Evolutionary conservation across 2,329 filamentous ascomycete species (phyloP).

Genomic region (Diplocarpon mali): DNA sequence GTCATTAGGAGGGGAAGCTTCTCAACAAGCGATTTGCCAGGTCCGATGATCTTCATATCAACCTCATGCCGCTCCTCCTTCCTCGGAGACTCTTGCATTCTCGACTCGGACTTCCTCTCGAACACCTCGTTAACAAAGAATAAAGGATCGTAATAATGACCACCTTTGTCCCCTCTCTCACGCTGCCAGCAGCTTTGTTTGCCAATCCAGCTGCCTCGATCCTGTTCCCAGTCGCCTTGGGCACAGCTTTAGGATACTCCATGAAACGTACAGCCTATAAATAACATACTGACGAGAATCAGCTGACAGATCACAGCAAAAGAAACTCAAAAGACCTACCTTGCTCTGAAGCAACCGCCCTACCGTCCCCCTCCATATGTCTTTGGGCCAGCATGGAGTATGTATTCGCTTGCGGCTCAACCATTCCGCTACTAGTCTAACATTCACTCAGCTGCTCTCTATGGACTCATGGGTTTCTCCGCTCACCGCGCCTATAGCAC

Average conservation of each 20-base stretch:
- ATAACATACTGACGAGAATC: not conserved
- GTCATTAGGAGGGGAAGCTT: constrained; percentile 3
- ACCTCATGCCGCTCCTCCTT: constrained; percentile 1
- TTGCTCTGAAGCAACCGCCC: constrained; percentile 55
- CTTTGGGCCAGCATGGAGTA: constrained; percentile 54
- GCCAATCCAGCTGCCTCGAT: constrained; percentile 61
- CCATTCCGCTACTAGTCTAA: not conserved
- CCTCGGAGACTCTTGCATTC: not conserved
- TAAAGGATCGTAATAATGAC: constrained; percentile 48
- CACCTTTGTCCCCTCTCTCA: constrained; percentile 66
- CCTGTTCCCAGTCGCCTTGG: constrained; percentile 63
- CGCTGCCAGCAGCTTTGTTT: constrained; percentile 62
- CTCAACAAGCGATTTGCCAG: not conserved
- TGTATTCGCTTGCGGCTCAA: constrained; percentile 34
- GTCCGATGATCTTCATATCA: not conserved
- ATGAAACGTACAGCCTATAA: constrained; percentile 44
- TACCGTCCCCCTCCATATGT: constrained; percentile 48
- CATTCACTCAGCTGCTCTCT: constrained; percentile 37
- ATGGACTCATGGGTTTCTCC: constrained; percentile 77
- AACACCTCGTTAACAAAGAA: constrained; percentile 2
- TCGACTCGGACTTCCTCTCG: not conserved
- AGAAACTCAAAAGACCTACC: constrained; percentile 51
- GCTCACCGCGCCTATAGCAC: constrained; percentile 64
- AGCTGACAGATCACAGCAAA: constrained; percentile 32
- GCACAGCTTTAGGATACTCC: constrained; percentile 61